Percentiles rank a stretch among this genome's conserved stretches.
These are phyloP conservation scores for Puya raimondii DNA, from an alignment of 176 grass and related monocot genomes.

Conservation along the genomic window DNA sequence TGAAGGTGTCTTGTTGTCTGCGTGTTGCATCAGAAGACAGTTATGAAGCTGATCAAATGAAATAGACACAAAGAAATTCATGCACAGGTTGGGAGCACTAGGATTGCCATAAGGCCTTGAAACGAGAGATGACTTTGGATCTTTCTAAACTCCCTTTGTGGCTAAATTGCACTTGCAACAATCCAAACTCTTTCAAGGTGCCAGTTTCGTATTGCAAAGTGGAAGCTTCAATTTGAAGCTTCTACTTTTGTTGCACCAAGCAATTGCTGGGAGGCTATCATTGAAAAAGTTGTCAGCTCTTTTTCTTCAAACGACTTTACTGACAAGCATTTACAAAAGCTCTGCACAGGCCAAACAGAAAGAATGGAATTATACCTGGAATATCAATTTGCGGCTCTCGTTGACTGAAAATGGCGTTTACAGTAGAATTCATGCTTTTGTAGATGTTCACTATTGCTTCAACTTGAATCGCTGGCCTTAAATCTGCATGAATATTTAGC, in stretches of 20 bases:
- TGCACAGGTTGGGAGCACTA: background rate
- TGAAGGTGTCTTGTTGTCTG: conserved; percentile 42
- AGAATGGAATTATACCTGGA: conserved; percentile 30
- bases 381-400: conserved; percentile 29
- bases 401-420: conserved; percentile 43
- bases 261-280: too few species aligned
- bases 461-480: conserved; percentile 44
- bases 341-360: background rate
- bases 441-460: conserved; percentile 69
- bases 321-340: background rate
- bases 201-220: too few species aligned
- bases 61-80: background rate
- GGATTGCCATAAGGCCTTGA: too few species aligned
- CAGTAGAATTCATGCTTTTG: conserved; percentile 56
- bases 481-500: conserved; percentile 19
- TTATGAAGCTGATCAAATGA: background rate
- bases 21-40: background rate
- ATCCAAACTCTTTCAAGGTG: too few species aligned
- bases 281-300: background rate
- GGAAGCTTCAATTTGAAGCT: too few species aligned
- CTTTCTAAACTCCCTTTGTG: too few species aligned
- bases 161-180: too few species aligned
- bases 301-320: background rate
- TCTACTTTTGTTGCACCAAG: too few species aligned
- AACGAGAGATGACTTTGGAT: too few species aligned